Percentiles rank a stretch among this genome's conserved stretches.
phyloP scores from a whole-genome alignment of 441 rosid species.

The Manihot esculenta region DNA sequence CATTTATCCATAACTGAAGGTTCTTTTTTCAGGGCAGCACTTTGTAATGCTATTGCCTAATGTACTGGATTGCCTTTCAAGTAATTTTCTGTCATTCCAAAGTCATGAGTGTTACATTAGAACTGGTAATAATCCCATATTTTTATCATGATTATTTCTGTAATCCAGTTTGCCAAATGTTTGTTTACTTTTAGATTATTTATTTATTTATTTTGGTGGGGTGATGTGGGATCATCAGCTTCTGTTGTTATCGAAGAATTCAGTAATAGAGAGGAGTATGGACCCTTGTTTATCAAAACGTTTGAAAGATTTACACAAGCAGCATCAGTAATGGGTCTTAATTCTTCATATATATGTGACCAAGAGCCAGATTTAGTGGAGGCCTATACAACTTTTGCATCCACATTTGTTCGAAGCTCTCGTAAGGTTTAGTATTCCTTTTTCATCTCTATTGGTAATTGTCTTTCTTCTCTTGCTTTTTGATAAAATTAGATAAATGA shows the following conservation, averaged over 20 bases:
- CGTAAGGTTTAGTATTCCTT: conserved; percentile 60
- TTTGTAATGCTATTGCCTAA: conserved; percentile 71
- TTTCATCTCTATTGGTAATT: conserved; percentile 9
- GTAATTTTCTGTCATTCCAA: conserved; percentile 80
- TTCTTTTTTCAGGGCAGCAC: conserved; percentile 76
- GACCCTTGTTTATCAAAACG: conserved; percentile 69
- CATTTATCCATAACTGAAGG: conserved; percentile 17
- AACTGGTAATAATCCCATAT: conserved; percentile 50
- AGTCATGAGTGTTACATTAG: conserved; percentile 88
- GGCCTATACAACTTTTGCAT: conserved; percentile 91
- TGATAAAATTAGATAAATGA: conserved; percentile 6
- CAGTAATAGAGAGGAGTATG: conserved; percentile 82
- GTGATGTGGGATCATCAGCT: conserved; percentile 41
- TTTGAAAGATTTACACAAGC: conserved; percentile 89
- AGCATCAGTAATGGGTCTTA: conserved; percentile 78
- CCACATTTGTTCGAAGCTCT: conserved; percentile 68
- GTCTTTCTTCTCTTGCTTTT: conserved; percentile 3
- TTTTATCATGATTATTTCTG: background rate
- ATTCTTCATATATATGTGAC: conserved; percentile 93
- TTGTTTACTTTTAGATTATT: conserved; percentile 13
- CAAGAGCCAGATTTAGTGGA: conserved; percentile 99
- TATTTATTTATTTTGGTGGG: background rate
- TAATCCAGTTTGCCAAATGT: background rate
- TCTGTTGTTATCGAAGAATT: conserved; percentile 91
- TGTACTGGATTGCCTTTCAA: conserved; percentile 83